Base-by-base conservation (phyloP, 129 eudicot genomes). In the Artemisia argyi region DNA sequence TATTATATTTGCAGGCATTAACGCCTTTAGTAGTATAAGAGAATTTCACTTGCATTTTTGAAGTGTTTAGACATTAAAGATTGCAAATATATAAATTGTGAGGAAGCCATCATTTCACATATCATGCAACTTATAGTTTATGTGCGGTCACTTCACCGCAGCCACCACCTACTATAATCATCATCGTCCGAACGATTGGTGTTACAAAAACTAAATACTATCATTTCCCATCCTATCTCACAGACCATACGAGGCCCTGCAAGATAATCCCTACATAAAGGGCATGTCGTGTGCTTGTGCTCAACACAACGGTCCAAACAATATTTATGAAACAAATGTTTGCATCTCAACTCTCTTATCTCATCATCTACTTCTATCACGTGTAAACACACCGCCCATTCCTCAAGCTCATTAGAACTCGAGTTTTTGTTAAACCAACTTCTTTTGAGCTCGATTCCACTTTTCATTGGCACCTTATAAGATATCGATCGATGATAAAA, bases 281-380 rank as follows among this genome's bases (percentile, higher is more conserved):
- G 65, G 46, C 65, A 60, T 60, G 42, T 60, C 44, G 26, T 60
- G 65, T 60, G 65, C 10, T 60, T 60, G 7, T 16, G 49, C 56
- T 19, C 85, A 61, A 53, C 81, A 77, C n/a, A 80, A 17, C 0
- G 83, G 83, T 78, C 89, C 22, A 76, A 71, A 51, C 88, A 84
- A 18, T 47, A 80, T 14, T 66, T 69, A 18, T 80, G 84, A 62
- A 80, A 80, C 7, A 74, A 6, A 69, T 80, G 84, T 2, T 28
- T 58, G 55, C 84, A 80, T 20, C 72, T 39, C 19, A 80, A n/a
- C 64, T 80, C 80, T 65, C 68, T 80, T 9, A 80, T 17, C 56
- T 80, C 84, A 3, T 75, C 59, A 5, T 71, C 77, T 16, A 64
- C 77, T 11, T 75, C 58, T 19, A 80, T 63, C 22, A 6, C 64